Base-by-base conservation (phyloP, 2,329 filamentous ascomycete species). In the Orbilia ellipsospora region DNA sequence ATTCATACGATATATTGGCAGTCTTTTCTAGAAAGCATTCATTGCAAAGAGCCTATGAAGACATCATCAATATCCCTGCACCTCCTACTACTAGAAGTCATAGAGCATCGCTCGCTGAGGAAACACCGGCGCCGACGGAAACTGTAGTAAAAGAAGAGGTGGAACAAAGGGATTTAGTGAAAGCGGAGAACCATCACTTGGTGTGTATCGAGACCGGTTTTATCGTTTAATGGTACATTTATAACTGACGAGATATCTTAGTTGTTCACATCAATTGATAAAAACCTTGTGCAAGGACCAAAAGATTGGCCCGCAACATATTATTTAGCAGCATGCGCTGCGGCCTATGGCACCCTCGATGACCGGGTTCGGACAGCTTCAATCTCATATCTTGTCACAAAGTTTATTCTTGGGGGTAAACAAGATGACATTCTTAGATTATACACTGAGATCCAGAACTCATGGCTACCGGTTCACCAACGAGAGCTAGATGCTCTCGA, bases 371-470 rank as follows among this genome's bases (percentile, higher is more conserved):
- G 72, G 15, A 16, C 64, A 8, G 52, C 42, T 18, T 69, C 59
- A 1, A 52, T 75, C 23, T 68, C 72, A 2, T 75, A 75, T 42
- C 44, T 75, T 12, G 72, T 75, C 10, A 75, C 52, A 40, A 62
- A 63, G 40, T 75, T 64, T 45, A 54, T 65, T 10, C 10, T 45
- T 13, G 72, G 60, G 18, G 64, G 64, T 3, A 59, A 60, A 23
- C 40, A 40, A 7, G 26, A 69, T 4, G 64, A 69, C 15, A 60
- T 75, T 8, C 42, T 75, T 26, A 64, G 64, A 15, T 18, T 75
- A 15, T 69, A 69, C 44, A 60, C 64, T 4, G 72, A 75, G 31
- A 75, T 75, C 13, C 57, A 75, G 54, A 75, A 56, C 42, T 75
- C 72, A n/a, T 75, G 72, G 72, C 23, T 75, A 15, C 64, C 64